Conservation (phyloP, 345 rosid genomes). For the Mangifera indica region DNA sequence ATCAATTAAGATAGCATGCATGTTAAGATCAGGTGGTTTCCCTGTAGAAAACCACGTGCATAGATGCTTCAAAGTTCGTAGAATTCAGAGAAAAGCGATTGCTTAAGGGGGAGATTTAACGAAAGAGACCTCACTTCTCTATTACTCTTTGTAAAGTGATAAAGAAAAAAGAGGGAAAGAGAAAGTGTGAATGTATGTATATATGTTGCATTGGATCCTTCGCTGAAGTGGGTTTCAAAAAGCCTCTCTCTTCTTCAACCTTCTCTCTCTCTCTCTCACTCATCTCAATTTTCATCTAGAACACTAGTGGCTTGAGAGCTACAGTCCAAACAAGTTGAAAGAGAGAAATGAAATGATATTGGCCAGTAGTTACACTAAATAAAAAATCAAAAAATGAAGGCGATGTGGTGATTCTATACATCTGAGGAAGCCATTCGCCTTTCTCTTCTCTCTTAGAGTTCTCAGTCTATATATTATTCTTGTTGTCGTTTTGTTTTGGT, state of each 20-base stretch:
- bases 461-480: neutral
- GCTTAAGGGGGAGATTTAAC: slow-evolving; percentile 30
- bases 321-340: slow-evolving; percentile 36
- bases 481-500: neutral
- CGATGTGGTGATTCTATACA: neutral
- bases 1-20: slow-evolving; percentile 4
- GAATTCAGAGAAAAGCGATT: slow-evolving; percentile 27
- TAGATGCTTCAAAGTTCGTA: slow-evolving; percentile 47
- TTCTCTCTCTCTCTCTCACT: slow-evolving; percentile 3
- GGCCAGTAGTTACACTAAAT: neutral
- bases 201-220: slow-evolving; percentile 79
- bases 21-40: slow-evolving; percentile 14
- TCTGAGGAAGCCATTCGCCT: neutral
- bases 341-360: slow-evolving; percentile 1
- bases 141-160: neutral
- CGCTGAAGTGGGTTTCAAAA: slow-evolving; percentile 47
- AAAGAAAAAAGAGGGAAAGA: neutral
- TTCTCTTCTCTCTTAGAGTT: slow-evolving; percentile 1
- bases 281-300: neutral
- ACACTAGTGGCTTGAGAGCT: slow-evolving; percentile 22
- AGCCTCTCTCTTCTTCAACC: slow-evolving; percentile 21
- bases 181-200: slow-evolving; percentile 18
- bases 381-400: slow-evolving; percentile 8
- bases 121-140: slow-evolving; percentile 26
- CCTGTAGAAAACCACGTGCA: slow-evolving; percentile 46